Base-by-base conservation (phyloP, 257 asterid species). In the Linaria vulgaris region DNA sequence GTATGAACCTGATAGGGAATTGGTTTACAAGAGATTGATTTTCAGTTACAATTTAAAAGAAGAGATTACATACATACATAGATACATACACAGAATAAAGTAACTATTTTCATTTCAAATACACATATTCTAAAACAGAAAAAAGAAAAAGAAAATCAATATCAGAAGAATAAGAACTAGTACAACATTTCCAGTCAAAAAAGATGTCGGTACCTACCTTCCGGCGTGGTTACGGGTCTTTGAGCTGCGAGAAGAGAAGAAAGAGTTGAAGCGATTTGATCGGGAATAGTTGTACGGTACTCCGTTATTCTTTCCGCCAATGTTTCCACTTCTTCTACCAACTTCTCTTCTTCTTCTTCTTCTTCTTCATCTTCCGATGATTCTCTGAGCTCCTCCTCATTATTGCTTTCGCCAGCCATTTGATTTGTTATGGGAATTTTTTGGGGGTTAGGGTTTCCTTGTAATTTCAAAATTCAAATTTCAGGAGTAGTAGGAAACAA, bases 181-280 rank as follows among this genome's bases (percentile, higher is more conserved):
- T n/a, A n/a, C n/a, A n/a, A n/a, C n/a, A n/a, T n/a, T n/a, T n/a
- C n/a, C n/a, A n/a, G n/a, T n/a, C n/a, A n/a, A n/a, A n/a, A n/a
- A n/a, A n/a, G n/a, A n/a, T n/a, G n/a, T n/a, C n/a, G n/a, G n/a
- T n/a, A n/a, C n/a, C n/a, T n/a, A n/a, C n/a, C n/a, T n/a, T n/a
- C n/a, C n/a, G n/a, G n/a, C n/a, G n/a, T n/a, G n/a, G n/a, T n/a
- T 39, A 68, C 47, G 41, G 92, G 90, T 68, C 79, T 67, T 55
- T 79, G 88, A 44, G 92, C 56, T 13, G 76, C 81, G 60, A 88
- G 80, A 58, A 77, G 50, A 52, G 95, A 69, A 44, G 86, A 59
- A 39, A 85, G 64, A 17, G 80, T 67, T 67, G 84, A 74, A 61
- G 57, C 73, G 65, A 86, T 81, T 60, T 83, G 84, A 68, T 54